Base-by-base conservation (phyloP, 805 yeast genomes). In the Candida fluviatilis region DNA sequence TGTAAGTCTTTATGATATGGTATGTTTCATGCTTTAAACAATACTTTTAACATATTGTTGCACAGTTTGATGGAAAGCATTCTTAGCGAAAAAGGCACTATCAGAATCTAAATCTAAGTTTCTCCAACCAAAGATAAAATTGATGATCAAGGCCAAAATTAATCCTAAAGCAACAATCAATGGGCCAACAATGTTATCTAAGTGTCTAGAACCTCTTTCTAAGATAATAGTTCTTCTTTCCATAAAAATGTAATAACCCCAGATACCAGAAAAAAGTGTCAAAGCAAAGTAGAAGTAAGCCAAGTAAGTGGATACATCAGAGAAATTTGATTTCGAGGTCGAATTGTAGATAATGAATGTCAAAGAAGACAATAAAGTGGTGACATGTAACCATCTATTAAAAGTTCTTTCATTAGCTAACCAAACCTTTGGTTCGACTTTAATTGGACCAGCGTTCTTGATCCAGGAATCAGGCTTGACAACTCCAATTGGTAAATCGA, bases 401-500 rank as follows among this genome's bases (percentile, higher is more conserved):
- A 90, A 91, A 3, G 99, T 93, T 61, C 99, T 83, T 67, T 93
- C 99, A 57, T 93, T 93, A 19, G 99, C 99, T 47, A 93, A 73
- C 97, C 98, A 93, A 11, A 93, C 99, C 57, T 93, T 93, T 21
- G 98, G 95, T 67, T 93, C 99, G 41, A 93, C 90, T 62, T 85
- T 89, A 39, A 89, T 78, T 1, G 96, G 93, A 5, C 96, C 96
- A 18, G 90, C 82, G 58, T 89, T 89, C 55, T 90, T 85, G 51
- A 91, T 73, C 63, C 85, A 77, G 23, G 73, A 68, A 18, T 75
- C 78, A 39, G 99, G 99, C 55, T 83, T 85, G 32, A 71, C 70
- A 15, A 91, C 98, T 12, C 98, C 98, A 2, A 84, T 80, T 10
- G 99, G 99, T 40, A 91, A 69, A 16, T 74, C 80, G 34, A 88